Conservation (phyloP, 768 basidiomycete species). For the Boletus vermiculosoides region DNA sequence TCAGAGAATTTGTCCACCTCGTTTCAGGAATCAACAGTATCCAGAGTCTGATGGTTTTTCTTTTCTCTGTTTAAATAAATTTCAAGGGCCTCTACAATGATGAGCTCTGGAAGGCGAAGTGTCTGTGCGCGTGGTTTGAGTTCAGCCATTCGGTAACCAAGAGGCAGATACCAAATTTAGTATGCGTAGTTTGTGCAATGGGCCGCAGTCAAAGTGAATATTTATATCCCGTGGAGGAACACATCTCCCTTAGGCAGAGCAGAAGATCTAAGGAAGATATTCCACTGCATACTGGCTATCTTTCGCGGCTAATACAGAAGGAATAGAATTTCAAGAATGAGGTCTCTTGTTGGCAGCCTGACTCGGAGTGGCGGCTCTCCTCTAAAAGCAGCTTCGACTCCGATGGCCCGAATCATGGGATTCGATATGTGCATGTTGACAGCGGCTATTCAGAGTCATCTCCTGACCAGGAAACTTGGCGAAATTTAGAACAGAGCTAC, state of each 20-base stretch:
- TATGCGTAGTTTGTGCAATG: conserved; percentile 24
- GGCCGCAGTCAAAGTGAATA: not conserved
- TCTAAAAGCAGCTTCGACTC: not conserved
- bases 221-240: not conserved
- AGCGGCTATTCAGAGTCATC: not conserved
- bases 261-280: not conserved
- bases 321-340: not conserved
- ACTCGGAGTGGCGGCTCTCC: not conserved
- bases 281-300: not conserved
- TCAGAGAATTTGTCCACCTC: not conserved
- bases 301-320: not conserved
- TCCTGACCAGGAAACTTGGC: not conserved
- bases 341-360: not conserved
- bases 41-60: not conserved
- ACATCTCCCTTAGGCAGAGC: not conserved
- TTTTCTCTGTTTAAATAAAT: not conserved
- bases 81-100: not conserved
- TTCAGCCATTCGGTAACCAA: not conserved
- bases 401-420: not conserved
- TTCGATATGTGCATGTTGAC: not conserved
- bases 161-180: conserved; percentile 26
- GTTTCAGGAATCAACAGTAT: not conserved
- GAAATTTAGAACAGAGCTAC: not conserved
- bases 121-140: not conserved
- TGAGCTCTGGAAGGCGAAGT: not conserved